Conservation (phyloP, 176 grass and related monocot species). For the Oryza brachyantha region DNA sequence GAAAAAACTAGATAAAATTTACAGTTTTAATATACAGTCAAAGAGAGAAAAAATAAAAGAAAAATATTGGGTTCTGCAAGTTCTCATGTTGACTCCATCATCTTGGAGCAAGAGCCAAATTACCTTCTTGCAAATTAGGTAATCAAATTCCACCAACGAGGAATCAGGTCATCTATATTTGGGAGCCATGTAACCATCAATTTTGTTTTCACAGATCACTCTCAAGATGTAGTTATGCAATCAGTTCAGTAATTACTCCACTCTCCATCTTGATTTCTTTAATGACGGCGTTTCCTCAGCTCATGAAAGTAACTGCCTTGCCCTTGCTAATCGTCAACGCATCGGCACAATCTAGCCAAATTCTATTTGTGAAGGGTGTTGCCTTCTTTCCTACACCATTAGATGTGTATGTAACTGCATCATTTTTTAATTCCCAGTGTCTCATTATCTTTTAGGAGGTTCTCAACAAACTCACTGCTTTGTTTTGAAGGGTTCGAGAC, state of each 20-base stretch:
- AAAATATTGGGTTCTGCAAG: not conserved
- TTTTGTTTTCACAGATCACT: slow-evolving; percentile 93
- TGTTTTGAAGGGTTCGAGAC: too few species aligned
- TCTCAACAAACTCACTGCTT: too few species aligned
- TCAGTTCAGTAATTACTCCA: slow-evolving; percentile 53
- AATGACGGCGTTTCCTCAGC: slow-evolving; percentile 83
- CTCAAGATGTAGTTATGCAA: slow-evolving; percentile 76
- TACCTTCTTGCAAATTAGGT: slow-evolving; percentile 84
- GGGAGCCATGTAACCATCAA: slow-evolving; percentile 89
- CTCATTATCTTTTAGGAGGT: too few species aligned
- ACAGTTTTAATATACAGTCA: not conserved
- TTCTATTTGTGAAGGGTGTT: slow-evolving; percentile 70
- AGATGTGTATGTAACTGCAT: not conserved
- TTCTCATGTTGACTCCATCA: not conserved
- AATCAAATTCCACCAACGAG: slow-evolving; percentile 74
- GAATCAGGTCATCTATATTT: slow-evolving; percentile 60
- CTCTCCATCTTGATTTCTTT: slow-evolving; percentile 67
- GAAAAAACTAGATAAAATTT: slow-evolving; percentile 6
- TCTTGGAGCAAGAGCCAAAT: not conserved
- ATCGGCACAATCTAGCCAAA: slow-evolving; percentile 76
- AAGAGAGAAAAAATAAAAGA: not conserved
- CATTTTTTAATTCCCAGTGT: too few species aligned
- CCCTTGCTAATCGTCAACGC: slow-evolving; percentile 53
- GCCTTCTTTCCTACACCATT: slow-evolving; percentile 72
- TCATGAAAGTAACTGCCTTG: slow-evolving; percentile 83